Evolutionary conservation across 2,329 filamentous ascomycete species (phyloP).

Genomic region (Beauveria sp.): DNA sequence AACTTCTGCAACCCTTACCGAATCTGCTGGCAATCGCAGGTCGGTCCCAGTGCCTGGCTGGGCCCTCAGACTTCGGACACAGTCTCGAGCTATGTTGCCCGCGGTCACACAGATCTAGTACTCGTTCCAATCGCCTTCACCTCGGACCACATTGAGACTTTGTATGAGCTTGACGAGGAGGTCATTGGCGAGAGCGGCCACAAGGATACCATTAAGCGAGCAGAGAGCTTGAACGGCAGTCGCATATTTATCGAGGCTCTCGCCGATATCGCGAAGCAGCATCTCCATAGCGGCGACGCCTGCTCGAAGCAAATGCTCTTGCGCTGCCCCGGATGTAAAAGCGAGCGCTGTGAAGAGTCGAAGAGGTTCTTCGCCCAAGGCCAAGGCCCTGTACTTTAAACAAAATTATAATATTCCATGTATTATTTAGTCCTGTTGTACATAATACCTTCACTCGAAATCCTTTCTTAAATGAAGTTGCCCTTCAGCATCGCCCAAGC

Average conservation of each 20-base stretch:
- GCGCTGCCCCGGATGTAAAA: constrained; percentile 89
- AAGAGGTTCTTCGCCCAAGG: constrained; percentile 55
- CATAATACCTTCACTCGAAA: background rate
- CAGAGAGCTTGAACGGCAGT: constrained; percentile 86
- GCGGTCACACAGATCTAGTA: constrained; percentile 84
- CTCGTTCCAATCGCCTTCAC: constrained; percentile 96
- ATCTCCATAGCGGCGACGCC: constrained; percentile 59
- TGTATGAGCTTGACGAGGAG: constrained; percentile 90
- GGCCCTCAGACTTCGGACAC: constrained; percentile 88
- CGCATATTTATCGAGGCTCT: constrained; percentile 85
- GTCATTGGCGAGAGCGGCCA: constrained; percentile 83
- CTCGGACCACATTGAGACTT: constrained; percentile 96
- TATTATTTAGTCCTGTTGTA: background rate
- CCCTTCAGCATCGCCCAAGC: background rate
- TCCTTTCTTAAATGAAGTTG: background rate
- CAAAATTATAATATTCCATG: background rate
- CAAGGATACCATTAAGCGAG: constrained; percentile 74
- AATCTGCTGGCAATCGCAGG: constrained; percentile 96
- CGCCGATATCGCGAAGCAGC: constrained; percentile 75
- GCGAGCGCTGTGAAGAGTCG: constrained; percentile 74
- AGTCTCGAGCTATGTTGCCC: constrained; percentile 80
- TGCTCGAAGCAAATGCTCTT: constrained; percentile 83
- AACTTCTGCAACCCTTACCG: constrained; percentile 86
- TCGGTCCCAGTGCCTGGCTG: constrained; percentile 90
- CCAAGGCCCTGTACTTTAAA: constrained; percentile 3